Conservation (phyloP, 345 rosid genomes). For the Triadica sebifera region DNA sequence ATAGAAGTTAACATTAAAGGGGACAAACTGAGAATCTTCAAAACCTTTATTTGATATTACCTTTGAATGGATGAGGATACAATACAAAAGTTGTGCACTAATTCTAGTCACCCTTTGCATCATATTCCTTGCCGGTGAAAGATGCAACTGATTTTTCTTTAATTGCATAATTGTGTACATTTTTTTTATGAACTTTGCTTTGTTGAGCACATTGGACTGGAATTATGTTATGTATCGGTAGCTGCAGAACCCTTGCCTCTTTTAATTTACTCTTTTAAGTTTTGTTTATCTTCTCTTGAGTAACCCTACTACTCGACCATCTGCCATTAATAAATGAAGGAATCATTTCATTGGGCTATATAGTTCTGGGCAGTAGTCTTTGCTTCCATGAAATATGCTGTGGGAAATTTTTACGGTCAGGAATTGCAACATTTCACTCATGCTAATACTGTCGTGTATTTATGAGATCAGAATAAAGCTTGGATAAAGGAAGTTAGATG, state of each 20-base stretch:
- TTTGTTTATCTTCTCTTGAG: neutral
- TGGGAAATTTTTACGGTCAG: too few species aligned
- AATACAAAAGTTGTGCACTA: slow-evolving; percentile 5
- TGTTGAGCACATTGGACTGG: neutral
- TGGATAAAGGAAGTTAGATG: neutral
- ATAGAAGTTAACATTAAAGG: slow-evolving; percentile 26
- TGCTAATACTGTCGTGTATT: too few species aligned
- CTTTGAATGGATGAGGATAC: slow-evolving; percentile 14
- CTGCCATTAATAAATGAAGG: neutral
- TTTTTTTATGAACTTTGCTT: neutral
- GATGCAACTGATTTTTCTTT: neutral
- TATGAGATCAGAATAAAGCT: too few species aligned
- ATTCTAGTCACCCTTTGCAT: slow-evolving; percentile 15
- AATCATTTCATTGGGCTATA: neutral
- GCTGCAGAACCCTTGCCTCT: neutral
- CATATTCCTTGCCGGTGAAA: slow-evolving; percentile 16
- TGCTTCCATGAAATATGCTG: too few species aligned
- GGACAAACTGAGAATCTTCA: slow-evolving; percentile 28
- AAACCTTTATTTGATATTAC: slow-evolving; percentile 7
- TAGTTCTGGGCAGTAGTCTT: too few species aligned
- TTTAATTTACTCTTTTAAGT: neutral
- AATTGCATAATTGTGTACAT: neutral
- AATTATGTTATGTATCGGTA: neutral
- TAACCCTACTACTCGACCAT: neutral
- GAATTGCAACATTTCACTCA: neutral